Percentiles rank a stretch among this genome's conserved stretches.
phyloP scores from a whole-genome alignment of 306 rosid genomes.

The Begonia peltatifolia region DNA sequence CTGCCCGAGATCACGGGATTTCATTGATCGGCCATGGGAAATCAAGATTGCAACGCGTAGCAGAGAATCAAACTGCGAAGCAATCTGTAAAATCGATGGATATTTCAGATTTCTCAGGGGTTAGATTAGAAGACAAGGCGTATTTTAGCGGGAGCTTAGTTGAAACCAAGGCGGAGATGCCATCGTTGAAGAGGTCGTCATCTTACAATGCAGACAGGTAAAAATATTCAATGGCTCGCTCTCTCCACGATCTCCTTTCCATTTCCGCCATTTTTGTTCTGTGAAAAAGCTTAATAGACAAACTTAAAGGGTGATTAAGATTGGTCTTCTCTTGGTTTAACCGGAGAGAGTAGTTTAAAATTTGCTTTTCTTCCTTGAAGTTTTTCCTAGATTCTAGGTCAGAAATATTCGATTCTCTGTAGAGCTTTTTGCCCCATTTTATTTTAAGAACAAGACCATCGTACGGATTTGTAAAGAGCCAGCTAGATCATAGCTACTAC shows the following conservation, averaged over 20 bases:
- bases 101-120: constrained; percentile 29
- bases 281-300: no score
- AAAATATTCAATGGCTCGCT: background rate
- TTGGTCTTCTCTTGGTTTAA: no score
- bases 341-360: no score
- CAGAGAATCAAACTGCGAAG: constrained; percentile 26
- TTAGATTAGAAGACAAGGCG: constrained; percentile 54
- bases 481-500: constrained; percentile 16
- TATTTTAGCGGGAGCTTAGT: constrained; percentile 88
- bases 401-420: constrained; percentile 25
- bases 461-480: constrained; percentile 24
- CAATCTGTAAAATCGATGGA: constrained; percentile 29
- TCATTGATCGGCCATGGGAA: constrained; percentile 51
- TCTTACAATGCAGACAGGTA: constrained; percentile 89
- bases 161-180: constrained; percentile 36
- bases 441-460: constrained; percentile 17
- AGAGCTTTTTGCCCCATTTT: constrained; percentile 11
- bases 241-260: background rate
- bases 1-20: constrained; percentile 43
- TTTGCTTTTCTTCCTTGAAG: background rate
- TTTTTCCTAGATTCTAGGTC: constrained; percentile 9
- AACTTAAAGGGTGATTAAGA: no score
- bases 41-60: constrained; percentile 42
- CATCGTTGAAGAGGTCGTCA: constrained; percentile 55
- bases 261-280: no score